Conservation (phyloP, 1,284 basidiomycete species). For the Malassezia arunalokei region DNA sequence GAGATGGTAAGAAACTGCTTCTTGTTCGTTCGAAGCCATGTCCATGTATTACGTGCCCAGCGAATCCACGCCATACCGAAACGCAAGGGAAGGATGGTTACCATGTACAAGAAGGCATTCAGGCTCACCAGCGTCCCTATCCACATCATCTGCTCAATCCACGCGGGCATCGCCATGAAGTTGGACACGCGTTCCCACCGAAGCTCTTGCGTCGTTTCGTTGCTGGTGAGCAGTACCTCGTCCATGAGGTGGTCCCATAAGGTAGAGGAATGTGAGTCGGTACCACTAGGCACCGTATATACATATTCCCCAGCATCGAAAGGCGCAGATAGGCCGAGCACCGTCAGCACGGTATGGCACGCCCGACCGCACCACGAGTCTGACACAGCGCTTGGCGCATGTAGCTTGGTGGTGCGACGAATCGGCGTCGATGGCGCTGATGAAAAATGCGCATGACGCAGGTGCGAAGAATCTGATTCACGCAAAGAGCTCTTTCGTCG, state of each 20-base stretch:
- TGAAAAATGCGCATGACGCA: too few relatives aligned
- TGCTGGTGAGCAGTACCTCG: slow-evolving; percentile 67
- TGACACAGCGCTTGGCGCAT: background rate
- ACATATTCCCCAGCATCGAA: background rate
- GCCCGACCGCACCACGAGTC: background rate
- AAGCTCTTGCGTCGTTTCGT: slow-evolving; percentile 80
- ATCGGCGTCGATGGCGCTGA: too few relatives aligned
- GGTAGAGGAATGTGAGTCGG: background rate
- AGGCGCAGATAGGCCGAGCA: slow-evolving; percentile 9
- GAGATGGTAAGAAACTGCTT: slow-evolving; percentile 48
- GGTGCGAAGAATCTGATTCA: too few relatives aligned
- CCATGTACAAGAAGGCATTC: slow-evolving; percentile 93
- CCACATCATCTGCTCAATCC: slow-evolving; percentile 86
- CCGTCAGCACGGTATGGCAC: slow-evolving; percentile 2
- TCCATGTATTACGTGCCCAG: slow-evolving; percentile 21
- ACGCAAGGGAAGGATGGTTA: slow-evolving; percentile 91
- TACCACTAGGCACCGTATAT: background rate
- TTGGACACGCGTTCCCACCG: slow-evolving; percentile 98
- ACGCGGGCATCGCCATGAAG: slow-evolving; percentile 81
- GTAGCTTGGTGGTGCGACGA: background rate
- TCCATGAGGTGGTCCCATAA: slow-evolving; percentile 84
- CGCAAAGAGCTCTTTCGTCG: background rate
- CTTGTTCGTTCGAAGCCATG: slow-evolving; percentile 25
- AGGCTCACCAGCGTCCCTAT: slow-evolving; percentile 90
- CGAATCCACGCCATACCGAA: slow-evolving; percentile 39